Conservation (phyloP, 257 asterid species). For the Plantago major region DNA sequence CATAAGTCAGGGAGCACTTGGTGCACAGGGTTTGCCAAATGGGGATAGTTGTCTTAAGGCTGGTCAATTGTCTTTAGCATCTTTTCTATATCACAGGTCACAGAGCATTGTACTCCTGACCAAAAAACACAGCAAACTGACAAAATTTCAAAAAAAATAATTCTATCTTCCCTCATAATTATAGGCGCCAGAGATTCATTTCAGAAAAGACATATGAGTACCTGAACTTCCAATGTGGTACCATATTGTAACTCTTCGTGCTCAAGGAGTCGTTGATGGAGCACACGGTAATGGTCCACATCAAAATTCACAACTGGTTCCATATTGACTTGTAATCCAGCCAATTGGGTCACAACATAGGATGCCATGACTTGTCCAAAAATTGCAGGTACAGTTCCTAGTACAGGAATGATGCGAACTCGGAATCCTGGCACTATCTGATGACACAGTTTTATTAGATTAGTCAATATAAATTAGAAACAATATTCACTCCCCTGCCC, state of each 20-base stretch:
- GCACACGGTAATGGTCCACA: slow-evolving; percentile 67
- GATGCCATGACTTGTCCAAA: slow-evolving; percentile 99
- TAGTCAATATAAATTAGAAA: background rate
- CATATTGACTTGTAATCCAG: slow-evolving; percentile 71
- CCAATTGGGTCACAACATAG: slow-evolving; percentile 72
- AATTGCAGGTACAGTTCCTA: slow-evolving; percentile 95
- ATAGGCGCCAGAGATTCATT: slow-evolving; percentile 3
- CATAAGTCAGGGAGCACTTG: too few relatives aligned
- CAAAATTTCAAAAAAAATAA: slow-evolving; percentile 8
- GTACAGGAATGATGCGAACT: slow-evolving; percentile 94
- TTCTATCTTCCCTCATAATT: background rate
- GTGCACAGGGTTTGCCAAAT: too few relatives aligned
- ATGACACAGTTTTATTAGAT: slow-evolving; percentile 28
- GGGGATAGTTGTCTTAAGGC: too few relatives aligned
- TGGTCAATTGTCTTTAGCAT: too few relatives aligned
- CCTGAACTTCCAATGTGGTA: slow-evolving; percentile 77
- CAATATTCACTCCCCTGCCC: background rate
- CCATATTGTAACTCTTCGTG: slow-evolving; percentile 87
- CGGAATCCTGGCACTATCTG: slow-evolving; percentile 96
- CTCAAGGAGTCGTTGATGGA: slow-evolving; percentile 91
- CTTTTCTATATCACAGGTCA: too few relatives aligned
- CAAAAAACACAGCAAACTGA: background rate
- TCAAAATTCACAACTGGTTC: slow-evolving; percentile 90
- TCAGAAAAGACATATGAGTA: slow-evolving; percentile 23
- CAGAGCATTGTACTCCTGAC: too few relatives aligned